Conservation (phyloP, 257 asterid species). For the Solanum tarapatanum region DNA sequence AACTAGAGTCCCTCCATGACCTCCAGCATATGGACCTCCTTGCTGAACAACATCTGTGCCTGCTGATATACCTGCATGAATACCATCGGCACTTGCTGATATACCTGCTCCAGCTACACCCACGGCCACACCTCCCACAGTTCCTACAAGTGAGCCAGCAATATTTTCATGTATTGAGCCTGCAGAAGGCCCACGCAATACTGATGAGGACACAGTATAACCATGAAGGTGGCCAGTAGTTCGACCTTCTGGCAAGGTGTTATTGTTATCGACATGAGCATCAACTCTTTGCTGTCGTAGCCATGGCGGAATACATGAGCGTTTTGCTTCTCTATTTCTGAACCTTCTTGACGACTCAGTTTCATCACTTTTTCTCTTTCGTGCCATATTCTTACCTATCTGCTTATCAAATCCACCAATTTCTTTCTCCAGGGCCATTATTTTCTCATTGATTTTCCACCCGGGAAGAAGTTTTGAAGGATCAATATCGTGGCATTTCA, state of each 20-base stretch:
- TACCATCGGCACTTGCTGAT: constrained; percentile 6
- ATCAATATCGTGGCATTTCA: constrained; percentile 53
- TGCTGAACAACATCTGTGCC: constrained; percentile 6
- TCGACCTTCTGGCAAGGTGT: neutral
- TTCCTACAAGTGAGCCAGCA: neutral
- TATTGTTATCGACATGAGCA: neutral
- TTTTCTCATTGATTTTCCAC: constrained; percentile 60
- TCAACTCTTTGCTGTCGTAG: constrained; percentile 16
- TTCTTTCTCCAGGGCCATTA: constrained; percentile 42
- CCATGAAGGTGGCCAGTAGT: constrained; percentile 10
- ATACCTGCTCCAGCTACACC: constrained; percentile 15
- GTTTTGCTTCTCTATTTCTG: constrained; percentile 40
- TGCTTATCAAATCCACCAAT: constrained; percentile 5
- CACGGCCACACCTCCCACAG: neutral
- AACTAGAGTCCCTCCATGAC: neutral
- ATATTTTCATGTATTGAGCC: neutral
- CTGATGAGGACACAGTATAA: neutral
- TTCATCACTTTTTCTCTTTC: constrained; percentile 49
- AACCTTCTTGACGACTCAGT: constrained; percentile 20
- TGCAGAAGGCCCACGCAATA: neutral
- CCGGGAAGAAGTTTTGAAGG: constrained; percentile 47
- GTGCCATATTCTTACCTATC: constrained; percentile 20
- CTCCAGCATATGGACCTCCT: constrained; percentile 19
- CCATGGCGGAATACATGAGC: constrained; percentile 24
- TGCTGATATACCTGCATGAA: neutral